phyloP scores from a whole-genome alignment of 805 yeast species.

The Pichia scutulata region DNA sequence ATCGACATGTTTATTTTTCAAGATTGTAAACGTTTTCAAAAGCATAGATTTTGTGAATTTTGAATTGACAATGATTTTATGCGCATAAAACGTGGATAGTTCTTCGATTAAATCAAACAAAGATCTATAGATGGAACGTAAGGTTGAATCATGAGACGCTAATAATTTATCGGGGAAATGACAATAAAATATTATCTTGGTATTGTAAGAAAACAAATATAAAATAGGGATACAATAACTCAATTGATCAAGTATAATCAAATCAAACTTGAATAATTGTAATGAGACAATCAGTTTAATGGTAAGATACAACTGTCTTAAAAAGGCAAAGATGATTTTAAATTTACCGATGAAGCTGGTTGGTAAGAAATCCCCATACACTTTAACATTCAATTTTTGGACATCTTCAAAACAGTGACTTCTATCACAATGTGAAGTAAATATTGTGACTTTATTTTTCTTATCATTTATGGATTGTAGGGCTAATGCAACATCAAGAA shows the following conservation, averaged over 20 bases:
- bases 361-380: conserved; percentile 81
- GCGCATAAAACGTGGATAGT: conserved; percentile 68
- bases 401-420: conserved; percentile 90
- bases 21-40: conserved; percentile 47
- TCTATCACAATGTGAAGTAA: conserved; percentile 85
- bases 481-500: conserved; percentile 91
- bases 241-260: conserved; percentile 80
- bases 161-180: conserved; percentile 91
- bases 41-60: conserved; percentile 71
- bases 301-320: conserved; percentile 71
- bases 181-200: conserved; percentile 76
- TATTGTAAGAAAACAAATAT: conserved; percentile 32
- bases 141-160: conserved; percentile 46
- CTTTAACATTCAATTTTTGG: conserved; percentile 52
- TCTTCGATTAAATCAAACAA: conserved; percentile 87
- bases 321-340: conserved; percentile 71
- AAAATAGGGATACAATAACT: conserved; percentile 77
- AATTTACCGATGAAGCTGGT: conserved; percentile 57
- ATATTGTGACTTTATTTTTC: conserved; percentile 47
- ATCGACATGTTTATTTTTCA: conserved; percentile 21
- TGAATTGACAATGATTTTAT: conserved; percentile 80
- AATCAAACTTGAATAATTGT: conserved; percentile 48
- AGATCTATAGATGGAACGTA: conserved; percentile 60
- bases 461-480: conserved; percentile 49
- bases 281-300: conserved; percentile 39